Evolutionary conservation across 108 stramenopile genomes (phyloP).

Genomic region (Schizochytrium sp.): DNA sequence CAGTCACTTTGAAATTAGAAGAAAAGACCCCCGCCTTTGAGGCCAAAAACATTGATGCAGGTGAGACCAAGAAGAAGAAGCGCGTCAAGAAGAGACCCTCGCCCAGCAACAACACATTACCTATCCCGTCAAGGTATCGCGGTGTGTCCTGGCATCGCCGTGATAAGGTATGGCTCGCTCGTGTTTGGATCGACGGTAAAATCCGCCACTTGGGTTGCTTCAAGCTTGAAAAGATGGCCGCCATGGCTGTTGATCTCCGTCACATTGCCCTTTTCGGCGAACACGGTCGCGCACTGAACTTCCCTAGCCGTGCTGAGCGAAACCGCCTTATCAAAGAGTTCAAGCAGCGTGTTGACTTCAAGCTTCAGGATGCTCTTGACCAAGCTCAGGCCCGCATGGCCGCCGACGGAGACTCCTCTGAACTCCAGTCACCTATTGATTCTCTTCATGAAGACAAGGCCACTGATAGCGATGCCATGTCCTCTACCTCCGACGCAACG

Average conservation of each 20-base stretch:
- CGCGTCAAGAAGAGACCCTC: background rate
- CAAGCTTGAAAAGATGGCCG: constrained; percentile 48
- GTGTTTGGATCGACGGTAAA: constrained; percentile 39
- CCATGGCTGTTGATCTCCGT: constrained; percentile 14
- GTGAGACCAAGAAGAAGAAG: background rate
- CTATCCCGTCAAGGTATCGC: constrained; percentile 10
- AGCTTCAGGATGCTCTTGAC: constrained; percentile 3
- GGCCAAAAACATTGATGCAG: background rate
- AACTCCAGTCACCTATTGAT: too few species aligned
- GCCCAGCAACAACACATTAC: background rate
- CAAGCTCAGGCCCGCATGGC: background rate
- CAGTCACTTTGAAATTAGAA: background rate
- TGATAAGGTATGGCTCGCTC: constrained; percentile 55
- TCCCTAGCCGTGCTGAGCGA: background rate
- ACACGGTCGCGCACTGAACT: background rate
- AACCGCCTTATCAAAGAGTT: background rate
- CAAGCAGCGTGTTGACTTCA: constrained; percentile 11
- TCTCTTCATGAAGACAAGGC: too few species aligned
- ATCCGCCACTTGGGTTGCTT: constrained; percentile 42
- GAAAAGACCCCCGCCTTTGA: background rate
- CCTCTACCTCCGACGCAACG: too few species aligned
- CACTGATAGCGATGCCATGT: too few species aligned
- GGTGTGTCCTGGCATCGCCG: constrained; percentile 60
- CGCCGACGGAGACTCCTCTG: too few species aligned
- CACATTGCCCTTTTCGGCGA: constrained; percentile 42